Evolutionary conservation across 495 filamentous ascomycete species (phyloP).

Genomic region (Tuber microsphaerosporum): DNA sequence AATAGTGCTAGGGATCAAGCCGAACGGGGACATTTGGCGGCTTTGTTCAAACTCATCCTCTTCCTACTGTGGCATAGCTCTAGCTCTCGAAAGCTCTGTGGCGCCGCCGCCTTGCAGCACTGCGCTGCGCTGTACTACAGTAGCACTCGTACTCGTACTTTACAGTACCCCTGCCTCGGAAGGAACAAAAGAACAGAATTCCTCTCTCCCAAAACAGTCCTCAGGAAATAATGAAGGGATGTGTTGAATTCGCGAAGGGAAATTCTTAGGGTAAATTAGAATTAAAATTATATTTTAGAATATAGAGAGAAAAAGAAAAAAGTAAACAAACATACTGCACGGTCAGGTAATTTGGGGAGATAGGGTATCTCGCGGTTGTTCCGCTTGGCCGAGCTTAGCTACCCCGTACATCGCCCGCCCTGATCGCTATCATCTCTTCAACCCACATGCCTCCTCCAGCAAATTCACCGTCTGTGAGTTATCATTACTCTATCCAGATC

Average conservation of each 20-base stretch:
- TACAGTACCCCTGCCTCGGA: not conserved
- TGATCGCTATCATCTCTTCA: constrained; percentile 28
- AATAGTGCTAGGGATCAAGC: not conserved
- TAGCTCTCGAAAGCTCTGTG: not conserved
- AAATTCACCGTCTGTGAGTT: constrained; percentile 39
- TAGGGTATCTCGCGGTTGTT: constrained; percentile 7
- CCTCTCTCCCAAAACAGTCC: not conserved
- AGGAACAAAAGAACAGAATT: not conserved
- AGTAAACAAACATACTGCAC: not conserved
- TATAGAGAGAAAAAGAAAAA: not conserved
- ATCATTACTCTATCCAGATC: constrained; percentile 19
- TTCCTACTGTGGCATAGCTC: not conserved
- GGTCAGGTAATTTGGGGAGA: not conserved
- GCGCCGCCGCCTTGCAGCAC: not conserved
- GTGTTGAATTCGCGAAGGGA: not conserved
- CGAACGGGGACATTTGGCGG: not conserved
- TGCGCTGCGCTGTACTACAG: not conserved
- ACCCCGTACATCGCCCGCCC: constrained; percentile 19
- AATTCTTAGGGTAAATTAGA: not conserved
- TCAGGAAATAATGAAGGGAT: not conserved
- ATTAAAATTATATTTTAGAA: not conserved
- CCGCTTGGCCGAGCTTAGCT: constrained; percentile 15
- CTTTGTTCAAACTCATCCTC: not conserved
- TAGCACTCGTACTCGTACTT: not conserved
- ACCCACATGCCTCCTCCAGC: constrained; percentile 41